Evolutionary conservation across 768 basidiomycete species (phyloP).

Genomic region (Pluteus cervinus): DNA sequence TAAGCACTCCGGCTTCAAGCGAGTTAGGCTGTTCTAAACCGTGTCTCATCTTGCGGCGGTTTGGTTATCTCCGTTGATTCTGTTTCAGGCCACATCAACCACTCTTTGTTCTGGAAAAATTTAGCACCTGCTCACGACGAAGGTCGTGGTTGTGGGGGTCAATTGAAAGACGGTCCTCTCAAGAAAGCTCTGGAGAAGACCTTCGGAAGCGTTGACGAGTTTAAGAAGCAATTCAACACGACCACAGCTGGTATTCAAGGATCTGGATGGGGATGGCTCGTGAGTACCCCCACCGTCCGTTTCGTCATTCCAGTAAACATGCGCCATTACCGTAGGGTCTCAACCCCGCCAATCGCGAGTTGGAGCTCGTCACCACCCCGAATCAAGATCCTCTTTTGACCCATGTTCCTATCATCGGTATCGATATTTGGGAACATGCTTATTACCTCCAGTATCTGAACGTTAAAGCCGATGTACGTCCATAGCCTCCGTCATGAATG

Average conservation of each 20-base stretch:
- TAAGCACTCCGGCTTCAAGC: constrained; percentile 25
- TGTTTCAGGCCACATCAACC: constrained; percentile 78
- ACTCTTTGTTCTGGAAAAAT: constrained; percentile 96
- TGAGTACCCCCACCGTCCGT: constrained; percentile 32
- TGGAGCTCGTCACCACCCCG: constrained; percentile 86
- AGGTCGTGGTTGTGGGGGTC: constrained; percentile 55
- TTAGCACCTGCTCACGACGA: constrained; percentile 57
- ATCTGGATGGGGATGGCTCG: constrained; percentile 96
- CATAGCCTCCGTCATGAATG: neutral
- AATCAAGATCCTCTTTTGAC: constrained; percentile 92
- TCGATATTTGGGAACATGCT: constrained; percentile 95
- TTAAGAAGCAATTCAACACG: constrained; percentile 82
- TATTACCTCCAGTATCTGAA: constrained; percentile 97
- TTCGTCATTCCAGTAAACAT: constrained; percentile 5
- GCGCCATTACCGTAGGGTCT: constrained; percentile 43
- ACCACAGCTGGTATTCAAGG: constrained; percentile 86
- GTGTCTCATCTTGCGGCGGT: neutral
- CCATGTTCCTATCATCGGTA: constrained; percentile 79
- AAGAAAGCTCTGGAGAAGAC: constrained; percentile 53
- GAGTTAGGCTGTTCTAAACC: neutral
- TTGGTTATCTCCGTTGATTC: constrained; percentile 13
- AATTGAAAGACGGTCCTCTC: constrained; percentile 55
- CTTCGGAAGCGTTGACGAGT: constrained; percentile 65
- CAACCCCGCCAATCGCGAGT: constrained; percentile 56
- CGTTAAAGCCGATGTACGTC: constrained; percentile 84